Evolutionary conservation across 768 basidiomycete species (phyloP).

Genomic region (Boletus barrowsii): DNA sequence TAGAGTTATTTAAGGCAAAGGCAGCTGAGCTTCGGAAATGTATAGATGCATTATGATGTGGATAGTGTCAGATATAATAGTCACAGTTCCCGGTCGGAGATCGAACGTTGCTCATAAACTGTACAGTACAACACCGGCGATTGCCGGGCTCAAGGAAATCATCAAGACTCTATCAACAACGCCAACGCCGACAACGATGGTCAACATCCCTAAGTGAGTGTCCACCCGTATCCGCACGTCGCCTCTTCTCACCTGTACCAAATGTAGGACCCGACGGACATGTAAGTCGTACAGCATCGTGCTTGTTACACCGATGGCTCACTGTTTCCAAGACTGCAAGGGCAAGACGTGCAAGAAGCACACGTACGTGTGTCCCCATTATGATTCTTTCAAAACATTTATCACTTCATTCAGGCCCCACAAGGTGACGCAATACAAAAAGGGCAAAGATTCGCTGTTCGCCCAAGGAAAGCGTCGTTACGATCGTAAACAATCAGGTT

Average conservation of each 20-base stretch:
- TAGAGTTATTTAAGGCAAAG: conserved; percentile 45
- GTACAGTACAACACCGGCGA: conserved; percentile 27
- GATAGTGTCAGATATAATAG: too few relatives aligned
- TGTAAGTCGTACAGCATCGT: conserved; percentile 53
- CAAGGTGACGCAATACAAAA: conserved; percentile 99
- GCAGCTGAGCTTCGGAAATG: conserved; percentile 39
- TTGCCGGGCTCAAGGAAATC: conserved; percentile 21
- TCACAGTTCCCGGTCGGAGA: conserved; percentile 8
- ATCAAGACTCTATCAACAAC: conserved; percentile 11
- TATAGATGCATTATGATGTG: conserved; percentile 32
- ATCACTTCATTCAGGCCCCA: conserved; percentile 64
- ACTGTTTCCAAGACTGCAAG: conserved; percentile 70
- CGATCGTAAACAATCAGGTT: conserved; percentile 97
- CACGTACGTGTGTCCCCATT: conserved; percentile 62
- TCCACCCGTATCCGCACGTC: not conserved
- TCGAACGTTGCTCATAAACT: conserved; percentile 21
- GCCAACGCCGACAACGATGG: conserved; percentile 55
- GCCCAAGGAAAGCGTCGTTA: conserved; percentile 99
- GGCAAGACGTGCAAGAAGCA: conserved; percentile 96
- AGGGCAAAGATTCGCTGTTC: conserved; percentile 97
- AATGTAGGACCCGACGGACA: conserved; percentile 83
- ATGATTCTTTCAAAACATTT: not conserved
- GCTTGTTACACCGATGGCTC: not conserved
- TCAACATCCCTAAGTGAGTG: conserved; percentile 92
- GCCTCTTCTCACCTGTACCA: conserved; percentile 13